Evolutionary conservation across 78 protist genomes (phyloP), one percentile per base, ranked within the genome.

Genomic region (Dictyostelium intermedium): DNA sequence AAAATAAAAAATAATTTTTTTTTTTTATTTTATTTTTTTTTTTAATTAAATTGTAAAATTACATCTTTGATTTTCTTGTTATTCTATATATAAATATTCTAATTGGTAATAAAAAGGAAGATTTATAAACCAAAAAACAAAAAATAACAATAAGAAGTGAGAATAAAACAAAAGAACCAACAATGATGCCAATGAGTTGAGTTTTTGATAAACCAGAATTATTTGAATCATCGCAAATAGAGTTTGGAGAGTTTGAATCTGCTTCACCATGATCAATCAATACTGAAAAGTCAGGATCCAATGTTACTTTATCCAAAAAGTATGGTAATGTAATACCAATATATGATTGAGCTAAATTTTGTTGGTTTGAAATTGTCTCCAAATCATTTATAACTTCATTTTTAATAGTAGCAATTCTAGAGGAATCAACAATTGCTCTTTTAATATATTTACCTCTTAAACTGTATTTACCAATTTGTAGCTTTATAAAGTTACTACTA

Each of bases 211-310:
- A 30, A 32, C 78, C 78, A 32, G 25, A 32, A 3, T 60, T 11
- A 23, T 9, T 9, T 0, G 6, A 7, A 56, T 20, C 9, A 18
- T 7, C 3, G 27, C 74, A 63, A 63, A 63, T 18, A 11, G 83
- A 77, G 25, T 77, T 41, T 23, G 23, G 37, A 14, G 50, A 41
- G 10, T 77, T 14, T 14, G 27, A 30, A 11, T 34, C 13, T 37
- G 83, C 83, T n/a, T 32, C 32, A 39, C 14, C 10, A 25, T 16
- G 3, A 56, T 82, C 85, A 9, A 82, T 9, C 3, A 73, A 41
- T 13, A 85, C 45, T 27, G 91, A 85, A 61, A 85, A 73, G 37
- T 85, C 45, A 2, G 91, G 83, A 74, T 85, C 91, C 5, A 85
- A 35, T 18, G 35, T 2, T 14, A 39, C 83, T 4, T 2, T 43